Percentiles rank a stretch among this genome's conserved stretches.
phyloP scores from a whole-genome alignment of 2,329 filamentous ascomycete species.

The Exophiala sideris region DNA sequence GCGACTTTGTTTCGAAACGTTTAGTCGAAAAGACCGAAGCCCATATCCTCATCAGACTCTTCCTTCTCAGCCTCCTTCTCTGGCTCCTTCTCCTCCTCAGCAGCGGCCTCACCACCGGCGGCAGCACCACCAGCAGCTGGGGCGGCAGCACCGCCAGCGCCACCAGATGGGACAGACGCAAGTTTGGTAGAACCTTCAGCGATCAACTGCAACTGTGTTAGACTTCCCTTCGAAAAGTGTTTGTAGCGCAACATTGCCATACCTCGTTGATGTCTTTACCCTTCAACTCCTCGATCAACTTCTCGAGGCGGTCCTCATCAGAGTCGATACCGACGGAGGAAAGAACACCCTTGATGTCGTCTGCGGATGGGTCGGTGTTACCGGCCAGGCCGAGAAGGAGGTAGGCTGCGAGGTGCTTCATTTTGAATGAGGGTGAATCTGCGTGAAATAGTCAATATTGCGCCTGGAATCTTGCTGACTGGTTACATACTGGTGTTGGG shows the following conservation, averaged over 20 bases:
- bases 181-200: constrained; percentile 86
- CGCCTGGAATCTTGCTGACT: neutral
- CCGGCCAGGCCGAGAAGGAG: constrained; percentile 93
- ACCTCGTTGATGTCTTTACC: constrained; percentile 80
- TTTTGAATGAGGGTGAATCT: constrained; percentile 57
- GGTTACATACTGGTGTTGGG: constrained; percentile 20
- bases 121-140: constrained; percentile 57
- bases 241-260: constrained; percentile 15
- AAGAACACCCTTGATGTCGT: constrained; percentile 85
- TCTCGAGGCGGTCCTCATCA: constrained; percentile 83
- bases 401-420: constrained; percentile 99
- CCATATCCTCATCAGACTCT: constrained; percentile 73
- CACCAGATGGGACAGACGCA: constrained; percentile 93
- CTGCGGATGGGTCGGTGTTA: constrained; percentile 81
- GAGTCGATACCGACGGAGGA: constrained; percentile 91
- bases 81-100: constrained; percentile 93
- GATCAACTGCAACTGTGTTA: constrained; percentile 67
- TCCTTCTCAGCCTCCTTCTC: constrained; percentile 81
- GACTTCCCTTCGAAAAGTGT: constrained; percentile 23
- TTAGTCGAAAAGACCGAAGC: constrained; percentile 69
- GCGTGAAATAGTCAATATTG: constrained; percentile 3
- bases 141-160: constrained; percentile 63
- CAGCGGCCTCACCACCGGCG: constrained; percentile 66
- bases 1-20: constrained; percentile 19
- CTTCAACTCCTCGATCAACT: constrained; percentile 75